Base-by-base conservation (phyloP, 768 basidiomycete species). In the Nidularia pulvinata region DNA sequence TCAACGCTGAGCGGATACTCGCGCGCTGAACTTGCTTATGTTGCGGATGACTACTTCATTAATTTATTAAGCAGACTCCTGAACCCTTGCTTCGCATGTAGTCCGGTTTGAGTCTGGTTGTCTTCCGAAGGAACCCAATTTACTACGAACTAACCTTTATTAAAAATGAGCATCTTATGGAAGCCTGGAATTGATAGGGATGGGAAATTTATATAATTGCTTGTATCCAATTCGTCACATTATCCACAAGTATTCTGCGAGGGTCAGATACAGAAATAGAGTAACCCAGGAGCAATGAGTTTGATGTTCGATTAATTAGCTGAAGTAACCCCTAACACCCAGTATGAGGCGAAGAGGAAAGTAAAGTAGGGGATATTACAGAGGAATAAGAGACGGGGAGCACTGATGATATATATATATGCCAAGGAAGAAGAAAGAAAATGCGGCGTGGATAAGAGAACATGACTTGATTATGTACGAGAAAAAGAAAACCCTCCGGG, bases 291-390 rank as follows among this genome's bases (percentile, higher is more conserved):
- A 55, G 56, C 55, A 55, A 30, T 53, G 48, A 57, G 55, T 55
- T 62, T 42, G 50, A 22, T 59, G 53, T 59, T 59, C 52, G 46
- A 54, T 58, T 52, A 53, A 48, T 53, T 55, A 58, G 59, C 56
- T 58, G 62, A 60, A 55, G 55, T 59, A 60, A 62, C 61, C 60
- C 46, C 22, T 33, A 44, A 52, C 55, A 63, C 57, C 47, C 35
- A 45, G 52, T 19, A 19, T 19, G 39, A 37, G 32, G 52, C 52
- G 52, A 50, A 56, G 52, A 56, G 55, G 46, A 60, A 53, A 51
- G 65, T 72, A 70, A 58, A 44, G 61, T 68, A 65, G 47, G 59
- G 60, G 61, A 57, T 65, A 71, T 67, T 70, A 70, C 69, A 71
- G 61, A 54, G 60, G 56, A 49, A 53, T 33, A 57, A 56, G 63